Evolutionary conservation across 23 red algal genomes (phyloP), one percentile per base, ranked within the genome.

Genomic region (Agarophyton chilense): DNA sequence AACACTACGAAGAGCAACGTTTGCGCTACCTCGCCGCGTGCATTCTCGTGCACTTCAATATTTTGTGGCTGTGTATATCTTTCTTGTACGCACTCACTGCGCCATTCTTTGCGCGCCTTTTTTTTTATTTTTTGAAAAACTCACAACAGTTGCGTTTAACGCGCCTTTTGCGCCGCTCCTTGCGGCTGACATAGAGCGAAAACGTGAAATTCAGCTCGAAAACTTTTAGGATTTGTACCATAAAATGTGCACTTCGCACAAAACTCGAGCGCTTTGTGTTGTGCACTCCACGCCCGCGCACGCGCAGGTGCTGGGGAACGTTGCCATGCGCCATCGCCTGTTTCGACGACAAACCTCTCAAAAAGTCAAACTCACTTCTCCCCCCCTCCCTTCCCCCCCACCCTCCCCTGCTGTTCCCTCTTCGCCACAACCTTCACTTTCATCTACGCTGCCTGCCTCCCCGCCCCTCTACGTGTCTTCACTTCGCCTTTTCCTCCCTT

Each of bases 281-380:
- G 68, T 47, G 38, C 68, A 26, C 68, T 74, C 68, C 68, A 74
- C 68, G 40, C 39, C 43, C 39, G 39, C 11, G 68, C 39, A 26
- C 38, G 68, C 68, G 24, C 38, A 47, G 13, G 36, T 74, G 68
- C 41, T 28, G 68, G 41, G 40, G 22, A 74, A 74, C 68, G 68
- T 74, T 74, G 68, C 16, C 68, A 74, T 74, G 68, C 43, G 68
- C 68, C 68, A 74, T 74, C 68, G 68, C 47, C 68, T 65, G 60
- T 31, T 31, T 9, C 18, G 3, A 3, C n/a, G 60, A 65, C 26
- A 36, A 65, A 36, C 60, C 60, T 65, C 29, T 65, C 60, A 65
- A 54, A 58, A 21, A 2, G 9, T 58, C 17, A 7, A 28, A 54
- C 17, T 21, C 22, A 16, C 14, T 18, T 39, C 24, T 39, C 39